Evolutionary conservation across 1,284 basidiomycete species (phyloP), one percentile per base, ranked within the genome.

Genomic region (Apiotrichum gracile): DNA sequence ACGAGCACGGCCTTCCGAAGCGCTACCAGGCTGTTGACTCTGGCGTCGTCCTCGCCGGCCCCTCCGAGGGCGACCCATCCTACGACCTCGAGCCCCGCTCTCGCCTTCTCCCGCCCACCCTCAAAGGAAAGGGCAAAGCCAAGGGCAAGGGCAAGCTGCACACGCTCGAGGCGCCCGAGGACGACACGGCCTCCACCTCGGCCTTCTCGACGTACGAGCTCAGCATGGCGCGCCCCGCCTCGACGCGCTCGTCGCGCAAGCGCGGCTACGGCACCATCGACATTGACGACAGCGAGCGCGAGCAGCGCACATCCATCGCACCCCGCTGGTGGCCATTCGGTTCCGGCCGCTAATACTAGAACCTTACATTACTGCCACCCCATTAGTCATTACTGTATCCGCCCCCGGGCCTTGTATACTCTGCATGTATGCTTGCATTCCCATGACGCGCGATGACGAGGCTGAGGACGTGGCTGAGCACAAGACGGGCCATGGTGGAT

Each of bases 1-100:
- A 58, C 47, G 58, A 51, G 14, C 42, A 61, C 33, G 62, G 61
- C 37, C 45, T 52, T n/a, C 63, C 63, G 6, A 60, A 54, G 48
- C 48, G 61, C 39, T 70, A 68, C 43, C 63, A 66, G 29, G 72
- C 69, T 16, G 61, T 70, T 33, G 72, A 73, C 51, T 60, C 59
- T 34, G 70, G 71, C 33, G 64, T 72, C 40, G 53, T 65, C 13
- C 58, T 72, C 3, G 67, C 69, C 13, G 71, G 69, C 12, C 47
- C 42, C 14, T 46, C 47, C 3, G 42, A 37, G 24, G 47, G 52
- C 37, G 52, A 49, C 24, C 39, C 40, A 6, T 34, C 43, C 21
- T 31, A 38, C 27, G 50, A 52, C 24, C 33, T 38, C 25, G 40
- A 49, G 25, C 35, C 46, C 34, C 29, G 33, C 2, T 6, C 33